Base-by-base conservation (phyloP, 164 flowering plant genomes). In the Akebia trifoliata region DNA sequence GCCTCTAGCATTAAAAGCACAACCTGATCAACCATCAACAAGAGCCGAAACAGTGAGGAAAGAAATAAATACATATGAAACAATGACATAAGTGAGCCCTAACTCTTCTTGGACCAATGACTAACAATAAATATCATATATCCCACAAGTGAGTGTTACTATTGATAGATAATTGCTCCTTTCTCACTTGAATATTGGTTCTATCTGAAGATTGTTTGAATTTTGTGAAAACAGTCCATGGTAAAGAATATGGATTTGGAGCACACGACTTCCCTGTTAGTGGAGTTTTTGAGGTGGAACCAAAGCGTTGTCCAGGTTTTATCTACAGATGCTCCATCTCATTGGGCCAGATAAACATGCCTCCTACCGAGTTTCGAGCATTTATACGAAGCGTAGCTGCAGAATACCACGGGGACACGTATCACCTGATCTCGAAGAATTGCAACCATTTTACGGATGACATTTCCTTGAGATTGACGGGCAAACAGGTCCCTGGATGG, bases 211-310 rank as follows among this genome's bases (percentile, higher is more conserved):
- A 22, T 22, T 8, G 14, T 37, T 3, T 29, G 24, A 1, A 22
- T 21, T 38, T 45, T 65, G 21, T 69, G 43, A 40, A 31, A 34
- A 50, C 87, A 89, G 96, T 86, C 44, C 76, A 86, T 64, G 91
- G 91, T 20, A 75, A 74, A 79, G 96, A 89, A 62, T 89, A 84
- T 66, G 94, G 94, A 31, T 89, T 81, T 74, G 96, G 96, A 61
- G 96, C 96, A 1, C 96, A 89, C 61, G 96, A 86, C 42, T 86
- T 66, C 59, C 81, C 96, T 5, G 76, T 76, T 2, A 89, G 96
- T 74, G 96, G 96, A 58, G 91, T 89, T 42, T 89, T 89, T 69
- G 91, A 86, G 74, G 96, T 89, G 31, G 94, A 86, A 57, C 96
- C 96, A 25, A 81, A 55, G 75, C 72, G 66, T 53, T 89, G 96